phyloP scores from a whole-genome alignment of 352 stramenopile species.

The Phytophthora europaea region DNA sequence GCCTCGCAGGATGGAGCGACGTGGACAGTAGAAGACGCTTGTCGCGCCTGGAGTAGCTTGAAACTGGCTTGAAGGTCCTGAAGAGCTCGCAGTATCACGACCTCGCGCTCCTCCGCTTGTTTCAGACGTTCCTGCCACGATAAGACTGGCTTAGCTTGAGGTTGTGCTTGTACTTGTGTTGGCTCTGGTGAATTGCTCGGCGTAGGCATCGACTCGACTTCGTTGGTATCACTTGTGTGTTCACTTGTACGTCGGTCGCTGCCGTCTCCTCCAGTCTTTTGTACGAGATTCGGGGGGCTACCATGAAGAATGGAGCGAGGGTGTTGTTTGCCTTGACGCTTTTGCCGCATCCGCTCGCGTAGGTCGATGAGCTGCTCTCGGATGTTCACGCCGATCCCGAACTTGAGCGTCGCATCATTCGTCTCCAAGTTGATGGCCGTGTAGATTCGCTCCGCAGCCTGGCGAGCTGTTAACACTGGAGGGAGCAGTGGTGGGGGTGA shows the following conservation, averaged over 20 bases:
- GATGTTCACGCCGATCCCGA: slow-evolving; percentile 36
- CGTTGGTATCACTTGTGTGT: neutral
- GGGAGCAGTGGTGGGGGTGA: slow-evolving; percentile 7
- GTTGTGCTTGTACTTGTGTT: neutral
- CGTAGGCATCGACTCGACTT: neutral
- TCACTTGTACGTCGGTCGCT: neutral
- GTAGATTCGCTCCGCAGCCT: slow-evolving; percentile 39
- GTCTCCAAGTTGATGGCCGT: slow-evolving; percentile 38
- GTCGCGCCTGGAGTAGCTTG: slow-evolving; percentile 10
- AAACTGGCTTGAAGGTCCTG: slow-evolving; percentile 31
- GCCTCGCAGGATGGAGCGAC: neutral
- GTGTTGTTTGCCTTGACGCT: slow-evolving; percentile 3
- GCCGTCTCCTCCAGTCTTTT: neutral
- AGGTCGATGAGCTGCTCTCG: slow-evolving; percentile 36
- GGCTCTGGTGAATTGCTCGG: neutral
- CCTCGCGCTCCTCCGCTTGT: slow-evolving; percentile 37
- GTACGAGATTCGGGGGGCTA: neutral
- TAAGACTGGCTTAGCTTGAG: neutral
- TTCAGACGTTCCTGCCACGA: slow-evolving; percentile 24
- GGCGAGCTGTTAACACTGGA: slow-evolving; percentile 18
- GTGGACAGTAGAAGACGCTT: neutral
- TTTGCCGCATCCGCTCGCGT: slow-evolving; percentile 27
- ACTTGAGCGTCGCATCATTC: slow-evolving; percentile 40
- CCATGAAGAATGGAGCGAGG: neutral
- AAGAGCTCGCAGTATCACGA: slow-evolving; percentile 25